Evolutionary conservation across 129 eudicot genomes (phyloP).

Genomic region (Solidago caesia): DNA sequence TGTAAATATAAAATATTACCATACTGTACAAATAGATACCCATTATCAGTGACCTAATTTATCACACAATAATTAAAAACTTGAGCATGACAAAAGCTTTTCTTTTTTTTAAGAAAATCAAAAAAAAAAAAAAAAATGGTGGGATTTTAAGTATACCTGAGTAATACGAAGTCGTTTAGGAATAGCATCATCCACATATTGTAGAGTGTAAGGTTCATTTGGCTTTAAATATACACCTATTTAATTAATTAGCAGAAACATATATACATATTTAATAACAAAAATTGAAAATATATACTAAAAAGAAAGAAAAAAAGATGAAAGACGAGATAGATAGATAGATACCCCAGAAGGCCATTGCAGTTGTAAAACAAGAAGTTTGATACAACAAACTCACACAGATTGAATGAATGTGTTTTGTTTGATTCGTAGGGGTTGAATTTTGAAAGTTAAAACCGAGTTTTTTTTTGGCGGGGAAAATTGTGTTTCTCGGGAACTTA

Average conservation of each 20-base stretch:
- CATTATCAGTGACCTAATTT: too few relatives aligned
- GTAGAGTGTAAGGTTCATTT: constrained; percentile 32
- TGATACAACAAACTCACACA: background rate
- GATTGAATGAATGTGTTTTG: constrained; percentile 5
- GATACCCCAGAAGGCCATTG: constrained; percentile 36
- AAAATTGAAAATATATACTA: background rate
- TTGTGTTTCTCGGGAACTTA: too few relatives aligned
- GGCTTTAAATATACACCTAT: constrained; percentile 31
- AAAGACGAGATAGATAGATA: background rate
- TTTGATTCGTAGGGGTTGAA: constrained; percentile 3
- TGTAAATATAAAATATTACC: too few relatives aligned
- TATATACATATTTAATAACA: background rate
- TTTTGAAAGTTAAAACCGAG: constrained; percentile 1
- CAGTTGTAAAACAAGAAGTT: too few relatives aligned
- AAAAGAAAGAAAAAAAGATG: background rate
- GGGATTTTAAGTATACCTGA: constrained; percentile 8
- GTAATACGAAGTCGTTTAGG: constrained; percentile 33
- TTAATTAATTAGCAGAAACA: background rate
- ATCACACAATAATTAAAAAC: too few relatives aligned
- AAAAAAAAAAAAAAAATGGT: background rate
- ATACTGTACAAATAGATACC: too few relatives aligned
- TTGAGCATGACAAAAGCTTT: background rate
- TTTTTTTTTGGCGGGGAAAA: constrained; percentile 18
- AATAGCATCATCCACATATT: constrained; percentile 1
- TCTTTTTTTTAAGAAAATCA: too few relatives aligned